These are phyloP conservation scores for Boletus smithii DNA, from an alignment of 1,284 basidiomycete species.

Conservation along the genomic window DNA sequence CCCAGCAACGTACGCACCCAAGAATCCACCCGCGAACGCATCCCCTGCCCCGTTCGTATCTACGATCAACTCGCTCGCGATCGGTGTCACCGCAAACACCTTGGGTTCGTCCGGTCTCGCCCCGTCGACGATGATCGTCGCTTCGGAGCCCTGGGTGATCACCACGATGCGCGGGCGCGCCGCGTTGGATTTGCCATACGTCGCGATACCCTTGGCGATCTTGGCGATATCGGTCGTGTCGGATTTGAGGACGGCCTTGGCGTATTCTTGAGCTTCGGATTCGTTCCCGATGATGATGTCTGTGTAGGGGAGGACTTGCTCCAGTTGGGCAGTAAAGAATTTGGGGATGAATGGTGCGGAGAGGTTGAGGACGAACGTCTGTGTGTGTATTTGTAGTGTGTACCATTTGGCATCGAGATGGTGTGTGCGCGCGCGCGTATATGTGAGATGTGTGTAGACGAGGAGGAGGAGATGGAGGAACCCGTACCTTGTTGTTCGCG, in stretches of 20 bases:
- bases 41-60: slow-evolving; percentile 99
- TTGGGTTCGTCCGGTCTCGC: slow-evolving; percentile 52
- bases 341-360: slow-evolving; percentile 97
- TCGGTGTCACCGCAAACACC: slow-evolving; percentile 61
- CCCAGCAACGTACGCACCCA: slow-evolving; percentile 82
- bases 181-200: slow-evolving; percentile 66
- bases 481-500: slow-evolving; percentile 65
- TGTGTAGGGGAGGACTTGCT: slow-evolving; percentile 76
- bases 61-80: slow-evolving; percentile 74
- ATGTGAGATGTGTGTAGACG: not conserved
- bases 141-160: slow-evolving; percentile 87
- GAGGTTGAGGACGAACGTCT: slow-evolving; percentile 90
- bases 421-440: not conserved
- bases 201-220: slow-evolving; percentile 74
- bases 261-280: slow-evolving; percentile 89
- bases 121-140: slow-evolving; percentile 77
- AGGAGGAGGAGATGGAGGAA: not conserved
- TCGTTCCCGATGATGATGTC: slow-evolving; percentile 95
- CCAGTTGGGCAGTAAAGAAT: slow-evolving; percentile 85
- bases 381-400: no score
- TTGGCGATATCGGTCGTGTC: slow-evolving; percentile 61
- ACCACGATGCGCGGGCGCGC: slow-evolving; percentile 83
- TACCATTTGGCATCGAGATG: no score
- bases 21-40: slow-evolving; percentile 96
- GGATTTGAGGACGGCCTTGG: slow-evolving; percentile 58